phyloP scores from a whole-genome alignment of 2,329 filamentous ascomycete species.

The Phialophora expanda region DNA sequence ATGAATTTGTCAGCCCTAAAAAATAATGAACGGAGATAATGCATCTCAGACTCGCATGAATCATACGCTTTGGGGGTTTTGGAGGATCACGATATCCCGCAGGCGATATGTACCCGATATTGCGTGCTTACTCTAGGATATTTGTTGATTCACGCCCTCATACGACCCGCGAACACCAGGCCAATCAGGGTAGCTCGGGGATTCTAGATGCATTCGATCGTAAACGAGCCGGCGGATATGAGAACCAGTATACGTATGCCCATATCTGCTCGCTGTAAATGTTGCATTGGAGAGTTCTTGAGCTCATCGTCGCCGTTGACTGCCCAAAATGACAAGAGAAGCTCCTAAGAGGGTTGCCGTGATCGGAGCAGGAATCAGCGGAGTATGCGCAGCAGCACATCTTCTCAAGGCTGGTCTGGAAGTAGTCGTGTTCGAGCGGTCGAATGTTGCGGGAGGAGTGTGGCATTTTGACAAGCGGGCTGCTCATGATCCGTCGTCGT shows the following conservation, averaged over 20 bases:
- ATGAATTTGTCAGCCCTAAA: neutral
- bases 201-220: neutral
- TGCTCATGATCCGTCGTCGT: slow-evolving; percentile 55
- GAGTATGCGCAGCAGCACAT: slow-evolving; percentile 55
- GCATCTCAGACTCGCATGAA: neutral
- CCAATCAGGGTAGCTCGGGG: slow-evolving; percentile 1
- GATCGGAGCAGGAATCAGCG: slow-evolving; percentile 60
- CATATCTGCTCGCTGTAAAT: neutral
- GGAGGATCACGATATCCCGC: slow-evolving; percentile 8
- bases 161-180: neutral
- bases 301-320: neutral
- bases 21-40: slow-evolving; percentile 1
- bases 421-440: slow-evolving; percentile 62
- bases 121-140: slow-evolving; percentile 14
- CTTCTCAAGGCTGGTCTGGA: slow-evolving; percentile 54
- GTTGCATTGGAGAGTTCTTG: neutral
- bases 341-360: slow-evolving; percentile 49
- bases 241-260: neutral
- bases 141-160: slow-evolving; percentile 17
- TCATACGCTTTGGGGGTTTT: neutral
- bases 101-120: slow-evolving; percentile 3
- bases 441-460: slow-evolving; percentile 58
- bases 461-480: slow-evolving; percentile 61
- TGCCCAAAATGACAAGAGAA: slow-evolving; percentile 25
- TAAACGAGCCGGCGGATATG: neutral